Conservation (phyloP, 345 rosid genomes). For the Arabidopsis suecica region DNA sequence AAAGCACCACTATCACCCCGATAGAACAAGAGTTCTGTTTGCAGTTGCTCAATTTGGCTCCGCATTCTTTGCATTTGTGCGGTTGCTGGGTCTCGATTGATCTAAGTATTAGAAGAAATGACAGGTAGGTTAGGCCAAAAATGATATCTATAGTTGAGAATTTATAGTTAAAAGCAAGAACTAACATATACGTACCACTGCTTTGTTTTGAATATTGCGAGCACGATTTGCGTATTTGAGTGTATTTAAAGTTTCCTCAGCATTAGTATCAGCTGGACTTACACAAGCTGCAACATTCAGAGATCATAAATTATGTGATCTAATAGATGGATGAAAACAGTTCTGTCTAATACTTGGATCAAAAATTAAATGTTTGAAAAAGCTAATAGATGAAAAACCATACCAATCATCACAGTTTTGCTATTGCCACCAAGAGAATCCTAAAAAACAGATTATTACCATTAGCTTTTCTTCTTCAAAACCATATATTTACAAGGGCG, state of each 20-base stretch:
- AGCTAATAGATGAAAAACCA: slow-evolving; percentile 31
- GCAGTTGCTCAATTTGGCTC: slow-evolving; percentile 94
- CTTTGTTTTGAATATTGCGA: slow-evolving; percentile 96
- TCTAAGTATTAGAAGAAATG: slow-evolving; percentile 44
- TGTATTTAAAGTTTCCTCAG: slow-evolving; percentile 95
- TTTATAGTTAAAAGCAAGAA: slow-evolving; percentile 26
- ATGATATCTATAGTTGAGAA: slow-evolving; percentile 1
- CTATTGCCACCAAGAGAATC: slow-evolving; percentile 99
- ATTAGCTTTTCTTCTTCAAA: slow-evolving; percentile 2
- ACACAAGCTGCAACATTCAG: slow-evolving; percentile 74
- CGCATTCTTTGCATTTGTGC: slow-evolving; percentile 87
- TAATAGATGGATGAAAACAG: background rate
- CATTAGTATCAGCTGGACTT: slow-evolving; percentile 98
- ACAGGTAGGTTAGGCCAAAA: slow-evolving; percentile 2
- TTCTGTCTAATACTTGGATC: slow-evolving; percentile 7
- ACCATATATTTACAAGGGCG: background rate
- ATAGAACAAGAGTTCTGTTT: slow-evolving; percentile 80
- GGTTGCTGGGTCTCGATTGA: slow-evolving; percentile 90
- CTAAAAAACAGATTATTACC: slow-evolving; percentile 47
- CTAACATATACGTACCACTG: slow-evolving; percentile 64
- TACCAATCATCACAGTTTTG: slow-evolving; percentile 99
- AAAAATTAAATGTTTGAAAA: background rate
- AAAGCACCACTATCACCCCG: slow-evolving; percentile 68
- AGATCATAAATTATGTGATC: slow-evolving; percentile 11
- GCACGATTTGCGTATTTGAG: slow-evolving; percentile 98